Base-by-base conservation (phyloP, 805 yeast genomes). In the Suhomyces xylopsoci region DNA sequence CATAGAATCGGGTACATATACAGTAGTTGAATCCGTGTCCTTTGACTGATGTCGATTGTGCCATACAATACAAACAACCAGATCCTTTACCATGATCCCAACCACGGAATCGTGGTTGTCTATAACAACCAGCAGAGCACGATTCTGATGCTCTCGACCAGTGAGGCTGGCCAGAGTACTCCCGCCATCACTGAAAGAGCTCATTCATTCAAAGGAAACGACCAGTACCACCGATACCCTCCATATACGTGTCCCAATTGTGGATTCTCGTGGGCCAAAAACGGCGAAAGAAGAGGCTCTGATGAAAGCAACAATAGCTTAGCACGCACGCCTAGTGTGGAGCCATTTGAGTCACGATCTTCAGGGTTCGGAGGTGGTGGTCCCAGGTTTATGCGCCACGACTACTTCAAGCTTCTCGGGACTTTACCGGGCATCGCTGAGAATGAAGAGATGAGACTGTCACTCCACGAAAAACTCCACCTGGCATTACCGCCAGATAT, bases 381-480 rank as follows among this genome's bases (percentile, higher is more conserved):
- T 41, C 49, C 51, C 19, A 59, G 58, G 19, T 72, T 69, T 51
- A 68, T 70, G 66, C 75, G 68, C 50, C 63, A 60, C 32, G 73
- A 73, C 54, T 73, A 73, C 55, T 73, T 73, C 61, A 68, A 69
- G 57, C 51, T 71, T 14, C 60, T 73, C 36, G 69, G 67, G 1
- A 62, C 64, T 15, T 57, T 70, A 4, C 70, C 68, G 5, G 52
- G 53, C 49, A 19, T 20, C 12, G n/a, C 38, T 4, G 43, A 47
- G 32, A 14, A 38, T 40, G 26, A 25, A 26, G 22, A 50, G 42
- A n/a, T 52, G 40, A 14, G 22, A 14, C 14, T 44, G 12, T 22
- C 36, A 43, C 32, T 36, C 51, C 40, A 45, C 47, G 2, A 25
- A 20, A 19, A 42, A 10, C 47, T 44, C 14, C 17, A 24, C 41